These are phyloP conservation scores for Trichoderma arundinaceum DNA, from an alignment of 2,329 filamentous ascomycete species.

Conservation along the genomic window DNA sequence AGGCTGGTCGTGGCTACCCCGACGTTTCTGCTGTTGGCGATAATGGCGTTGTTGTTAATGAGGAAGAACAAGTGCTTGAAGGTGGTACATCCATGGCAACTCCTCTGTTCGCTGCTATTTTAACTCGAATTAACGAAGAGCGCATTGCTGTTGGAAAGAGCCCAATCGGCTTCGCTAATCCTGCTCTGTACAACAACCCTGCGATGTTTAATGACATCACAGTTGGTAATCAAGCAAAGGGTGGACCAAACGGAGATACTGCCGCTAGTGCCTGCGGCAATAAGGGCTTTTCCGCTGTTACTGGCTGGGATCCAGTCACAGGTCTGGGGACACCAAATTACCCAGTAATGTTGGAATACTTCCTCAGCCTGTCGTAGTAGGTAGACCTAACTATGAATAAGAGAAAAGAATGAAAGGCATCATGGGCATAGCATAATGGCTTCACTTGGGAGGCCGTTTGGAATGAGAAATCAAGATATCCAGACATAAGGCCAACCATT, in stretches of 20 bases:
- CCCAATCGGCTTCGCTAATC: constrained; percentile 45
- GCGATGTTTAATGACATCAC: constrained; percentile 34
- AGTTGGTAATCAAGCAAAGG: constrained; percentile 34
- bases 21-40: constrained; percentile 55
- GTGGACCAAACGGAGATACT: constrained; percentile 25
- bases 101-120: constrained; percentile 45
- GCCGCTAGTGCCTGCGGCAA: constrained; percentile 34
- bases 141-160: constrained; percentile 40
- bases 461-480: too few relatives aligned
- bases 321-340: constrained; percentile 36
- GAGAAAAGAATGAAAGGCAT: neutral
- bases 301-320: constrained; percentile 36
- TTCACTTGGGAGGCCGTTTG: neutral
- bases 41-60: constrained; percentile 50
- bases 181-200: constrained; percentile 38
- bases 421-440: neutral
- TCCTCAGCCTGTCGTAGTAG: constrained; percentile 34
- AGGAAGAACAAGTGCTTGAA: constrained; percentile 50
- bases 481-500: too few relatives aligned
- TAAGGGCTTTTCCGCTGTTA: constrained; percentile 34
- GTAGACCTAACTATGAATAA: too few relatives aligned
- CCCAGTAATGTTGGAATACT: constrained; percentile 50
- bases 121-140: constrained; percentile 44
- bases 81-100: constrained; percentile 56
- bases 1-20: constrained; percentile 54